Conservation (phyloP, 345 rosid genomes). For the Turritis glabra region DNA sequence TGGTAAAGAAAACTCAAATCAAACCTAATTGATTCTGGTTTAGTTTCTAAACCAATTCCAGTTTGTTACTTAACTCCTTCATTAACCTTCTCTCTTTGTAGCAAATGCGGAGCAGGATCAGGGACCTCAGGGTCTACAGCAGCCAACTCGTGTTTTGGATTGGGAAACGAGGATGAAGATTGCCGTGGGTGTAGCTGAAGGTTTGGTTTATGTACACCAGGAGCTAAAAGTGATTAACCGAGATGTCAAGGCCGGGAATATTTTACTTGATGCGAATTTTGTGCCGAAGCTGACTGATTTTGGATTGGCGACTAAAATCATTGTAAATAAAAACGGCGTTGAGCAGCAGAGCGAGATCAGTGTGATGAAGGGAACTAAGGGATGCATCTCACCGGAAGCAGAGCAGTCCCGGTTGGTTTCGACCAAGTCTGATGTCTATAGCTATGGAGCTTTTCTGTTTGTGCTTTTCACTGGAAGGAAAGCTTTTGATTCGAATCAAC, state of each 20-base stretch:
- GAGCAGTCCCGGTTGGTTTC: constrained; percentile 50
- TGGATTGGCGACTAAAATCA: constrained; percentile 57
- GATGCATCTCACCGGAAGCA: constrained; percentile 50
- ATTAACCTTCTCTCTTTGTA: neutral
- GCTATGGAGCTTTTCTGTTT: constrained; percentile 77
- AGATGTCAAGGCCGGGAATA: constrained; percentile 68
- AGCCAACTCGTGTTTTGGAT: constrained; percentile 33
- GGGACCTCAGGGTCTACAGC: neutral
- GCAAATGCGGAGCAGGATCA: neutral
- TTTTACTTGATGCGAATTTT: constrained; percentile 58
- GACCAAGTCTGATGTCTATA: constrained; percentile 69
- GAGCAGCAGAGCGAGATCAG: constrained; percentile 52
- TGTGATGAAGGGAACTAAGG: constrained; percentile 71
- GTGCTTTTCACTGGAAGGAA: constrained; percentile 70
- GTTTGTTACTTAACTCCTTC: neutral
- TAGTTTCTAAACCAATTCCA: neutral
- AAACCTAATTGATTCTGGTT: neutral
- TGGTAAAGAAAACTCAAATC: constrained; percentile 38
- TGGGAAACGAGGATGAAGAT: constrained; percentile 72
- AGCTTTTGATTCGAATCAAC: constrained; percentile 46
- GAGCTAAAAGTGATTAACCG: constrained; percentile 57
- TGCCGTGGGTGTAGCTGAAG: constrained; percentile 71
- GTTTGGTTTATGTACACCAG: constrained; percentile 65
- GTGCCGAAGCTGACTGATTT: constrained; percentile 47
- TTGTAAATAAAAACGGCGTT: constrained; percentile 44